phyloP scores from a whole-genome alignment of 371 early-diverging fungal genomes.

The Rhizopus delemar region DNA sequence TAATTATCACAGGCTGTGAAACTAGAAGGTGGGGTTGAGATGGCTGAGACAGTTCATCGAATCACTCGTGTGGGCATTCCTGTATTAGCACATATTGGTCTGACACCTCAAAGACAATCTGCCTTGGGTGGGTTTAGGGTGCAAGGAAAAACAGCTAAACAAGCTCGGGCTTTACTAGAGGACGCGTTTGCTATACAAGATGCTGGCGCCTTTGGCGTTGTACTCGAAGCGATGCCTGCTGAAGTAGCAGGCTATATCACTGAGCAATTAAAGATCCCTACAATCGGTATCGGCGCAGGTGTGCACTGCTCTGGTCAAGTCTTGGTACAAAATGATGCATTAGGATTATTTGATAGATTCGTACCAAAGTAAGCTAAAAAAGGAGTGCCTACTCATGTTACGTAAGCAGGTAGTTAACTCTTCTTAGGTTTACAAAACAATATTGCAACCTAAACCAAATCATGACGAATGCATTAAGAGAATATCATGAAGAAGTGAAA shows the following conservation, averaged over 20 bases:
- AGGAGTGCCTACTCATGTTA: not conserved
- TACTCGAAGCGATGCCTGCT: constrained; percentile 92
- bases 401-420: not conserved
- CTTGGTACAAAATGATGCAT: constrained; percentile 85
- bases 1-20: constrained; percentile 75
- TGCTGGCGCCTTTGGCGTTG: constrained; percentile 90
- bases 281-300: constrained; percentile 97
- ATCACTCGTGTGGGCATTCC: constrained; percentile 87
- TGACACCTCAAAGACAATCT: constrained; percentile 91
- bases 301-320: constrained; percentile 89
- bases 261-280: constrained; percentile 73
- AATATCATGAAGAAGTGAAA: constrained; percentile 80
- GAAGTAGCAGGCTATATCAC: constrained; percentile 86
- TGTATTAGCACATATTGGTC: constrained; percentile 90
- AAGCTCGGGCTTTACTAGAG: constrained; percentile 72
- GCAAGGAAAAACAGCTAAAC: constrained; percentile 85
- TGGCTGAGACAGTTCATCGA: constrained; percentile 70
- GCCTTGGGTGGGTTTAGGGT: constrained; percentile 89
- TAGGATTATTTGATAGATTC: constrained; percentile 85
- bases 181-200: constrained; percentile 89
- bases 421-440: constrained; percentile 81
- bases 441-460: constrained; percentile 77
- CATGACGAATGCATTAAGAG: constrained; percentile 67
- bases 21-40: constrained; percentile 90
- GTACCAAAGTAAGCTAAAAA: constrained; percentile 61